phyloP scores from a whole-genome alignment of 441 rosid species.

The Mallotus japonicus region DNA sequence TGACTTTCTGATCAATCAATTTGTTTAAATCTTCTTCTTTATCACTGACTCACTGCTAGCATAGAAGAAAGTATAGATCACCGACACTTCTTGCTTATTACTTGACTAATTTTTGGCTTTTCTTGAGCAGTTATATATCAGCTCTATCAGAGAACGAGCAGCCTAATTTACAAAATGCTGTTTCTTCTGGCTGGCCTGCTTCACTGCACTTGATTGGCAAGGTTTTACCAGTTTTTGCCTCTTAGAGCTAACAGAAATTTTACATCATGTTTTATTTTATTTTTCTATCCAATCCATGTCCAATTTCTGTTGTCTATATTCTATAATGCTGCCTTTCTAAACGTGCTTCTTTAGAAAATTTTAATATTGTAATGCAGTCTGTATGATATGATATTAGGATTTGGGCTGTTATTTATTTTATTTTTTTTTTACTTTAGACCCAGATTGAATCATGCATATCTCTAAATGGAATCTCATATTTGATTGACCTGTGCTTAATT shows the following conservation, averaged over 20 bases:
- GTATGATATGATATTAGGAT: not conserved
- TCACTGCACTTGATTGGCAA: constrained; percentile 94
- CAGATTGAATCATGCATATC: not conserved
- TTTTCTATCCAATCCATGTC: not conserved
- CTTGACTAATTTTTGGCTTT: constrained; percentile 9
- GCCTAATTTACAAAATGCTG: constrained; percentile 56
- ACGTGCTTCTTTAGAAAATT: not conserved
- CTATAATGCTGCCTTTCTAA: not conserved
- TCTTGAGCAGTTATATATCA: constrained; percentile 67
- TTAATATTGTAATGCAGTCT: not conserved
- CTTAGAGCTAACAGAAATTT: constrained; percentile 3
- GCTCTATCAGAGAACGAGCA: constrained; percentile 67
- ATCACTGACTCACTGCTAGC: not conserved
- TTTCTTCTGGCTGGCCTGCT: constrained; percentile 93
- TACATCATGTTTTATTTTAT: not conserved
- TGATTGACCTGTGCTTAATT: not conserved
- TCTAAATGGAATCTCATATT: not conserved
- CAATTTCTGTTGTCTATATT: not conserved
- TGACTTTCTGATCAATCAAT: not conserved
- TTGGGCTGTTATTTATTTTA: not conserved
- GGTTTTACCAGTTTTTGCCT: constrained; percentile 41
- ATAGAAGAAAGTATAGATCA: not conserved
- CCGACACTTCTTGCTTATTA: constrained; percentile 2
- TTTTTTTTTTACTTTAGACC: not conserved
- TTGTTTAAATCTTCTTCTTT: constrained; percentile 13